A percentile compares a stretch with the other conserved stretches of the same genome.
Evolutionary conservation across 495 filamentous ascomycete species (phyloP).

Genomic region (Xylaria sp.): DNA sequence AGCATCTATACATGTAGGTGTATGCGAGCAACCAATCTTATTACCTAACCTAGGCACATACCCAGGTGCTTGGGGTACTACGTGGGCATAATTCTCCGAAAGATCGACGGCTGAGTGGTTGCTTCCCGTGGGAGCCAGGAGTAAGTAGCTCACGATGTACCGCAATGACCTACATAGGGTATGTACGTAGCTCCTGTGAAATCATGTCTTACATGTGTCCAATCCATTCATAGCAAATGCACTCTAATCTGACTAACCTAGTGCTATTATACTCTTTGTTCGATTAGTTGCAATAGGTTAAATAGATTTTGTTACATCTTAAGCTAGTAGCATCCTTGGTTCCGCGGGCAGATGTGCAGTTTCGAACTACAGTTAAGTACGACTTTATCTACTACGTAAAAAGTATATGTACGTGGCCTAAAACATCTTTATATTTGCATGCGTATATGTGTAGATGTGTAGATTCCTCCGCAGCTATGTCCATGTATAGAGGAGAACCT

Average conservation of each 20-base stretch:
- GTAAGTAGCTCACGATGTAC: background rate
- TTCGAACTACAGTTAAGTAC: background rate
- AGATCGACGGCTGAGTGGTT: background rate
- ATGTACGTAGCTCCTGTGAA: too few relatives aligned
- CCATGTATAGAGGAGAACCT: background rate
- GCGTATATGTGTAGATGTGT: background rate
- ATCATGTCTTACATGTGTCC: background rate
- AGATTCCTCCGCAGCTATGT: background rate
- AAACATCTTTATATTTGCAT: too few relatives aligned
- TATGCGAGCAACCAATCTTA: background rate
- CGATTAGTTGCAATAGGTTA: background rate
- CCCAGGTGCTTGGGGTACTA: background rate
- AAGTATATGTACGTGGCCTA: too few relatives aligned
- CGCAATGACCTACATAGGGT: background rate
- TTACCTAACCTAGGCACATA: too few relatives aligned
- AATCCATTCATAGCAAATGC: background rate
- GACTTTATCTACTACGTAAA: background rate
- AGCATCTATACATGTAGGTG: background rate
- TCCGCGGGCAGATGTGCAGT: background rate
- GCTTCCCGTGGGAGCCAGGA: background rate
- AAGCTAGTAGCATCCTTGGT: too few relatives aligned
- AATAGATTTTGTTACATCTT: too few relatives aligned
- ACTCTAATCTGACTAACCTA: background rate
- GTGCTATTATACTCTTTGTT: too few relatives aligned
- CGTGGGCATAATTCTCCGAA: conserved; percentile 8